Evolutionary conservation across 106 monocot species (phyloP).

Genomic region (Dioscorea zingiberensis): DNA sequence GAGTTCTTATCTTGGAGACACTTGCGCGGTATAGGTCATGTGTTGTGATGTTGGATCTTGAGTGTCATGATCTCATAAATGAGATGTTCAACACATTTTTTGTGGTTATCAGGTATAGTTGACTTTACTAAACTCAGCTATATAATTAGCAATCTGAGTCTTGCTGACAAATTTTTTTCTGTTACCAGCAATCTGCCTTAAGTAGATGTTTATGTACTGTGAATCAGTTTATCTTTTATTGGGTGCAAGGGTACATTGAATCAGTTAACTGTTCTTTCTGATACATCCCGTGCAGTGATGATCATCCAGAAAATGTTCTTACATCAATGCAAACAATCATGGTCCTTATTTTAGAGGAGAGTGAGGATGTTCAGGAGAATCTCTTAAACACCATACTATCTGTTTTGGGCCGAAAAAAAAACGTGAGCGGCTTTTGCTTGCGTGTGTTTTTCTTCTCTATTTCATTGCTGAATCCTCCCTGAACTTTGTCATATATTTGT

Average conservation of each 20-base stretch:
- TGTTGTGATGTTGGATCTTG: constrained; percentile 98
- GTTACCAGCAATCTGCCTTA: no score
- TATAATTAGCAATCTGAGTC: no score
- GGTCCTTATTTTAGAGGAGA: constrained; percentile 87
- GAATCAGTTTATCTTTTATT: no score
- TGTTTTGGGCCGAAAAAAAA: constrained; percentile 66
- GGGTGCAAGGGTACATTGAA: no score
- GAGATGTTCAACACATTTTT: constrained; percentile 89
- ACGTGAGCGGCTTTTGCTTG: constrained; percentile 29
- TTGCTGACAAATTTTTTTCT: no score
- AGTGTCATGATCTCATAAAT: constrained; percentile 84
- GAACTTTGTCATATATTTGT: not conserved
- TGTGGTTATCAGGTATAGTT: constrained; percentile 63
- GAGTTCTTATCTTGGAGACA: constrained; percentile 86
- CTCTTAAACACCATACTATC: constrained; percentile 57
- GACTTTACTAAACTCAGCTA: not conserved
- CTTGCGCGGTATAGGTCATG: constrained; percentile 91
- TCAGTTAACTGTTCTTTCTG: no score
- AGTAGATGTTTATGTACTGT: no score
- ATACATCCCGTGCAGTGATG: constrained; percentile 46
- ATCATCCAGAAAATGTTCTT: constrained; percentile 75
- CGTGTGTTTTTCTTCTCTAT: not conserved
- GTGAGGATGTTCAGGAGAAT: constrained; percentile 88
- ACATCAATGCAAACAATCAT: constrained; percentile 91
- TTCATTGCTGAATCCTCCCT: not conserved